Base-by-base conservation (phyloP, 306 rosid genomes). In the Lablab purpureus region DNA sequence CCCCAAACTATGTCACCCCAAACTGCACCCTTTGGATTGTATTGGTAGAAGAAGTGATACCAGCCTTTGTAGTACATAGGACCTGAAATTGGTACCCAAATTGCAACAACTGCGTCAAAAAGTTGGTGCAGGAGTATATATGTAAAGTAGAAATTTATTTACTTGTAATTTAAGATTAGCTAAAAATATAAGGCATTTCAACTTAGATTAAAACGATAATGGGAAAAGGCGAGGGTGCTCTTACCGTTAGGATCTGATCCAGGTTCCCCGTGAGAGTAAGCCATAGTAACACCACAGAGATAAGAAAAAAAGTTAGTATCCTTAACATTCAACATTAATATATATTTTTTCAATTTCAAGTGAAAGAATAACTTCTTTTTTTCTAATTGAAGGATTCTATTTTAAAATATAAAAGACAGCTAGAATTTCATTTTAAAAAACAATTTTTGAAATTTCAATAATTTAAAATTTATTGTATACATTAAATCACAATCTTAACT, bases 1-100 rank as follows among this genome's bases (percentile, higher is more conserved):
- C 98, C 97, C 98, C 98, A 94, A 6, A 88, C 93, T 51, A 85
- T 77, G 90, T 88, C 71, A 15, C 98, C 97, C 98, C 98, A 94
- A 15, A 94, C 79, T n/a, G 96, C 97, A 22, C 87, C 90, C 0
- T 82, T 36, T 0, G 96, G 97, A 71, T 91, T 94, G 89, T 90
- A 90, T 41, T 94, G 98, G 84, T 94, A 94, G 88, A 94, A 94
- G 55, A 94, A 89, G 71, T 94, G 98, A 82, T 94, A 94, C 97
- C 97, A 91, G 30, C 98, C 98, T 74, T 87, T 91, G 90, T 91
- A 88, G 80, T 65, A 91, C 82, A 91, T 37, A 13, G 98, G 98
- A 72, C 98, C 98, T 91, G 87, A 49, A 62, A 67, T 18, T 37
- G 0, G 37, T 32, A 9, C 40, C 55, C 12, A 69, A 36, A 36